Conservation (phyloP, 768 basidiomycete genomes). For the Boletus bicolor region DNA sequence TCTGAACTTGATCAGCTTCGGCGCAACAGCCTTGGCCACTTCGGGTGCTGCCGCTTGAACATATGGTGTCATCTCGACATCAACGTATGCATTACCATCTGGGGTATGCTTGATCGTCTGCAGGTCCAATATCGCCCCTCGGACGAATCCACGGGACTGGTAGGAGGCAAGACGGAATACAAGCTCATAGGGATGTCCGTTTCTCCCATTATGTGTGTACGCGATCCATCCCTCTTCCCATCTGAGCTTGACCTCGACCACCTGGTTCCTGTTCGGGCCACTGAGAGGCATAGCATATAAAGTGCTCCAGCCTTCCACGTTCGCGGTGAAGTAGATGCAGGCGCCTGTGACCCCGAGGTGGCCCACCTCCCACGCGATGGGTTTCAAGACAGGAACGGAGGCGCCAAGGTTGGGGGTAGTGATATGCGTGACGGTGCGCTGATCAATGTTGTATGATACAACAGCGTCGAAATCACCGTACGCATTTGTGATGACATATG, state of each 20-base stretch:
- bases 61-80: conserved; percentile 29
- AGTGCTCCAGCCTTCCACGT: conserved; percentile 38
- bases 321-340: conserved; percentile 35
- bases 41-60: conserved; percentile 34
- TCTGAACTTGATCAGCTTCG: conserved; percentile 36
- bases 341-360: conserved; percentile 25
- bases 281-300: conserved; percentile 31
- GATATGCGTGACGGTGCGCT: conserved; percentile 33
- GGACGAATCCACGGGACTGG: conserved; percentile 28
- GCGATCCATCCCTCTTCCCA: conserved; percentile 33
- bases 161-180: conserved; percentile 32
- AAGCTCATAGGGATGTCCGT: conserved; percentile 35
- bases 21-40: conserved; percentile 25
- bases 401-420: conserved; percentile 33
- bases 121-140: conserved; percentile 31
- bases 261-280: conserved; percentile 26
- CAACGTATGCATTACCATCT: conserved; percentile 26
- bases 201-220: conserved; percentile 31
- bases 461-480: conserved; percentile 39
- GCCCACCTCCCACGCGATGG: conserved; percentile 35
- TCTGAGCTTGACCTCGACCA: conserved; percentile 32
- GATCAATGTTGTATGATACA: conserved; percentile 33
- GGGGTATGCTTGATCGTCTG: conserved; percentile 16
- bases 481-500: conserved; percentile 36
- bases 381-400: conserved; percentile 30